Evolutionary conservation across 139 green algal species (phyloP).

Genomic region (Edaphochlamys debaryana): DNA sequence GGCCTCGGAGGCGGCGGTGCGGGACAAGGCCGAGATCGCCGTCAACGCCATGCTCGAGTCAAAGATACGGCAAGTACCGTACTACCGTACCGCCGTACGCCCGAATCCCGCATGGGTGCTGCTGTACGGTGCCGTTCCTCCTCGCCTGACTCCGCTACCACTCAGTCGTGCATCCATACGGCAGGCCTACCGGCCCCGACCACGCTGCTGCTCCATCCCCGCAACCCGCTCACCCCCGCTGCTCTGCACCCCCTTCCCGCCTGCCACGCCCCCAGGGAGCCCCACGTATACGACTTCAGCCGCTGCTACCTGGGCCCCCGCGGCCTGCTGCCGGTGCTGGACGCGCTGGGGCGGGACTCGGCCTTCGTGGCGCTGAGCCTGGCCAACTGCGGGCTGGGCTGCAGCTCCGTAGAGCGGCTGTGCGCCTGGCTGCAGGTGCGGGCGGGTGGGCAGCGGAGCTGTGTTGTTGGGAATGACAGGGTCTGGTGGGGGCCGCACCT

Average conservation of each 20-base stretch:
- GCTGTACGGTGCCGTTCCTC: too few relatives aligned
- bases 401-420: conserved; percentile 26
- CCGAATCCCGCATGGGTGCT: too few relatives aligned
- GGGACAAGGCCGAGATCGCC: conserved; percentile 27
- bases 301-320: conserved; percentile 44
- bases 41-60: conserved; percentile 18
- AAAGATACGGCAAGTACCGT: conserved; percentile 14
- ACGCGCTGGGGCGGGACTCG: conserved; percentile 26
- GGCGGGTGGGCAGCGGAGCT: not conserved
- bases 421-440: conserved; percentile 23
- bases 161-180: too few relatives aligned
- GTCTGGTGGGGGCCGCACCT: too few relatives aligned
- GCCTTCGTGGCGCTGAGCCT: conserved; percentile 34
- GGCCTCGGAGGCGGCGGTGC: not conserved
- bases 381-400: conserved; percentile 27
- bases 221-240: too few relatives aligned
- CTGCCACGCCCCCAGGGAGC: not conserved
- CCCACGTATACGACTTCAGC: conserved; percentile 40
- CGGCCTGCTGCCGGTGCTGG: conserved; percentile 44
- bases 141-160: too few relatives aligned
- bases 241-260: too few relatives aligned
- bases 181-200: too few relatives aligned
- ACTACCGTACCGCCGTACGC: too few relatives aligned
- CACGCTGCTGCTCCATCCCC: too few relatives aligned
- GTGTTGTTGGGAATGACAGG: not conserved